Evolutionary conservation across 306 rosid genomes (phyloP).

Genomic region (Pterocarpus santalinus): DNA sequence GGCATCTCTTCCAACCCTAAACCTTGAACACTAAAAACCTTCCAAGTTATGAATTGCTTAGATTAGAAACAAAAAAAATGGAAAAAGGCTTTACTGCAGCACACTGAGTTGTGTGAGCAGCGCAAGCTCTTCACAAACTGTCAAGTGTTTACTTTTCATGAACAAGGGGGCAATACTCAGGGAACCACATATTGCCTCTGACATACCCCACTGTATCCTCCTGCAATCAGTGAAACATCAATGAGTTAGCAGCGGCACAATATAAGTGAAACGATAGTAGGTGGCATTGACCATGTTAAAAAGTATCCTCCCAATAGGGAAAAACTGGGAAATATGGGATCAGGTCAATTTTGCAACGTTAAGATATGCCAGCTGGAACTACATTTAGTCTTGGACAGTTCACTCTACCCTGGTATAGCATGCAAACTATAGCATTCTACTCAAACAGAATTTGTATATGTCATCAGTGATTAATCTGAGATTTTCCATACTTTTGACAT

Average conservation of each 20-base stretch:
- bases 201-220: constrained; percentile 72
- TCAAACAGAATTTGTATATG: neutral
- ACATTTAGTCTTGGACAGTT: constrained; percentile 21
- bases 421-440: too few relatives aligned
- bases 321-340: too few relatives aligned
- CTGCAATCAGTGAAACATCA: constrained; percentile 61
- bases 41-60: constrained; percentile 36
- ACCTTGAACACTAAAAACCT: constrained; percentile 36
- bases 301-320: neutral
- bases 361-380: constrained; percentile 17
- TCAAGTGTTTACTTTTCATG: constrained; percentile 63
- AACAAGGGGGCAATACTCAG: constrained; percentile 85
- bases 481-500: constrained; percentile 80
- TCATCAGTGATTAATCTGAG: constrained; percentile 5
- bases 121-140: constrained; percentile 31
- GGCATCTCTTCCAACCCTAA: constrained; percentile 14
- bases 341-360: constrained; percentile 8
- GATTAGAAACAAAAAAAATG: constrained; percentile 28
- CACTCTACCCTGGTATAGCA: neutral
- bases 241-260: constrained; percentile 22
- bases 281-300: neutral
- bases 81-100: constrained; percentile 35
- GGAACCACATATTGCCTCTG: constrained; percentile 79
- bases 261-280: constrained; percentile 12
- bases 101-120: constrained; percentile 24